A percentile compares a stretch with the other conserved stretches of the same genome.
Evolutionary conservation across 768 basidiomycete species (phyloP).

Genomic region (Tricholoma hemisulphureum): DNA sequence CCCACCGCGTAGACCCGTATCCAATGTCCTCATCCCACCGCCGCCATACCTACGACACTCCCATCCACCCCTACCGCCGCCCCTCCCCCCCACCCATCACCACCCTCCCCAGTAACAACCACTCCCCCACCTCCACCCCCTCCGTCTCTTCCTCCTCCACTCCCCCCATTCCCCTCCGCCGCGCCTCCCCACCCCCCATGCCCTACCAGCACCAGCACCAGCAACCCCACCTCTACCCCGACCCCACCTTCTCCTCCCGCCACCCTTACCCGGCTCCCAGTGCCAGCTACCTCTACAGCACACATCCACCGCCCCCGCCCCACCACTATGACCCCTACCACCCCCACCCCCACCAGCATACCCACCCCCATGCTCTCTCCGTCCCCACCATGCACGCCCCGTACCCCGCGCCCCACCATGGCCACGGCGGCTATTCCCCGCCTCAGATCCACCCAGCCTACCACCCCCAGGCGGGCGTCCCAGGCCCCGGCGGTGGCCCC

Average conservation of each 20-base stretch:
- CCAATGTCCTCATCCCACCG: slow-evolving; percentile 25
- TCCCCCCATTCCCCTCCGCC: slow-evolving; percentile 59
- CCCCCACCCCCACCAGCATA: slow-evolving; percentile 9
- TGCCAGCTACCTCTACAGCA: slow-evolving; percentile 26
- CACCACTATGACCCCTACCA: slow-evolving; percentile 29
- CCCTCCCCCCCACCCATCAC: slow-evolving; percentile 38
- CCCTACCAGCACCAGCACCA: slow-evolving; percentile 22
- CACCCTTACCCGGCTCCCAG: slow-evolving; percentile 23
- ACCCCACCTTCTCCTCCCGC: slow-evolving; percentile 39
- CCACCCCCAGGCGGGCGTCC: slow-evolving; percentile 7
- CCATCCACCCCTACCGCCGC: slow-evolving; percentile 31
- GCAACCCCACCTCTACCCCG: slow-evolving; percentile 26
- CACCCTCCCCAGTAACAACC: slow-evolving; percentile 48
- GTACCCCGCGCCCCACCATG: slow-evolving; percentile 21
- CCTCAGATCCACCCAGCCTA: neutral
- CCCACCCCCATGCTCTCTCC: slow-evolving; percentile 13
- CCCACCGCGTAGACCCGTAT: slow-evolving; percentile 44
- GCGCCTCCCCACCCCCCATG: slow-evolving; percentile 36
- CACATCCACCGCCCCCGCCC: slow-evolving; percentile 20
- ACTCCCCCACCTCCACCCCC: slow-evolving; percentile 61
- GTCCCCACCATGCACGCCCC: slow-evolving; percentile 12
- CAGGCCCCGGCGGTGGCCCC: neutral
- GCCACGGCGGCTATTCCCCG: slow-evolving; percentile 10
- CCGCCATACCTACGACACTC: slow-evolving; percentile 38
- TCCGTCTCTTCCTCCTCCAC: slow-evolving; percentile 60